A percentile compares a stretch with the other conserved stretches of the same genome.
These are phyloP conservation scores for Backusella luteola DNA, from an alignment of 192 early-diverging fungal species.

Conservation along the genomic window DNA sequence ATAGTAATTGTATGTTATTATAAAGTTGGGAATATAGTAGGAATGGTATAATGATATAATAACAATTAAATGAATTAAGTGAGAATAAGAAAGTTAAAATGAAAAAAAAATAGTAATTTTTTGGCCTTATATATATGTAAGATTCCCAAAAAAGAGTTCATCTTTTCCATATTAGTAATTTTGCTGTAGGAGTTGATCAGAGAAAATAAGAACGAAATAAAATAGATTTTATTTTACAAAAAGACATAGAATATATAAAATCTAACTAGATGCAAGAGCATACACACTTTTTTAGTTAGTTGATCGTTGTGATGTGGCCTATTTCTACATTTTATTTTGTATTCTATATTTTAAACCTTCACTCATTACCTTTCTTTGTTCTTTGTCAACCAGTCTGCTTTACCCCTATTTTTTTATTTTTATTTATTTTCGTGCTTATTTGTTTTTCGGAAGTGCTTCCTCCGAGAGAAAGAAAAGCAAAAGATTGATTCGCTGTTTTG, in stretches of 20 bases:
- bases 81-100: not conserved
- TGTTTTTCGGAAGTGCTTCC: not conserved
- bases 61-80: not conserved
- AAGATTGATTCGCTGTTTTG: not conserved
- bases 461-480: not conserved
- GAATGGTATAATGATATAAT: not conserved
- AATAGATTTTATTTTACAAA: not conserved
- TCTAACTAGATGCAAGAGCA: slow-evolving; percentile 2
- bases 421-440: not conserved
- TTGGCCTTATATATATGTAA: not conserved
- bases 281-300: not conserved
- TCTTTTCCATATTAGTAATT: not conserved
- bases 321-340: slow-evolving; percentile 1
- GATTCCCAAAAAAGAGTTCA: not conserved
- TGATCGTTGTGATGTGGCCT: not conserved
- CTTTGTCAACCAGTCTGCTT: not conserved
- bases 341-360: not conserved
- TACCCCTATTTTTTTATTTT: not conserved
- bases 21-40: not conserved
- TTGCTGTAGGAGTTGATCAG: not conserved
- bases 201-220: slow-evolving; percentile 1
- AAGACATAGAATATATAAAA: not conserved
- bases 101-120: not conserved
- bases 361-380: not conserved
- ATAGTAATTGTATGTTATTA: not conserved